Evolutionary conservation across 2,329 filamentous ascomycete species (phyloP), one percentile per base, ranked within the genome.

Genomic region (Paraphoma sp.): DNA sequence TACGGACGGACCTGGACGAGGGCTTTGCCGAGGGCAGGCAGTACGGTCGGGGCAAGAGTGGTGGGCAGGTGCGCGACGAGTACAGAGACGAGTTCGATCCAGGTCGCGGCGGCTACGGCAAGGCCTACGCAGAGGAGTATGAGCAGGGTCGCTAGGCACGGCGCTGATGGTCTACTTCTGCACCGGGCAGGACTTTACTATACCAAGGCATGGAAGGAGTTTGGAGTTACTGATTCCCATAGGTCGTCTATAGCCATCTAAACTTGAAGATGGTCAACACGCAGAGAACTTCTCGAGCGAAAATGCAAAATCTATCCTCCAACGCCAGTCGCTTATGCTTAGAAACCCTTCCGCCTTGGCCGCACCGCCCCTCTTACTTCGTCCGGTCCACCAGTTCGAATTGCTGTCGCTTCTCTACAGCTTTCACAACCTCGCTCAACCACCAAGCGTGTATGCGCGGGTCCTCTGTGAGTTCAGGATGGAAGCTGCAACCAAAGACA

Each of bases 21-120:
- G 95, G 95, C 2, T 99, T 99, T 68, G 88, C 93, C 67, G 95
- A 99, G 81, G 95, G 95, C 6, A 87, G 95, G 58, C 95, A 99
- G 80, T 99, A 97, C 76, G 95, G 93, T 60, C 88, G 94, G 51
- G 94, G 94, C 70, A 97, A 96, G 82, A 96, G 92, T 58, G 95
- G 95, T 56, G 95, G 95, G 4, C 95, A 99, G 80, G 95, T 99
- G 60, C 88, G 95, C 64, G 95, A 99, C 76, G 96, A 99, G 82
- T 99, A 98, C 79, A 87, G 95, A 45, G 92, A 97, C 76, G 95
- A 99, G 80, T 99, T 89, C 74, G 95, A 99, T 75, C 94, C 97
- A 58, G 95, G 95, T 14, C 86, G 95, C 67, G 95, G 95, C 67
- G 95, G 95, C 10, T 87, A 93, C 65, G 94, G 95, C 43, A 85